Evolutionary conservation across 805 yeast genomes (phyloP), one percentile per base, ranked within the genome.

Genomic region (Diddensiella santjacobensis): DNA sequence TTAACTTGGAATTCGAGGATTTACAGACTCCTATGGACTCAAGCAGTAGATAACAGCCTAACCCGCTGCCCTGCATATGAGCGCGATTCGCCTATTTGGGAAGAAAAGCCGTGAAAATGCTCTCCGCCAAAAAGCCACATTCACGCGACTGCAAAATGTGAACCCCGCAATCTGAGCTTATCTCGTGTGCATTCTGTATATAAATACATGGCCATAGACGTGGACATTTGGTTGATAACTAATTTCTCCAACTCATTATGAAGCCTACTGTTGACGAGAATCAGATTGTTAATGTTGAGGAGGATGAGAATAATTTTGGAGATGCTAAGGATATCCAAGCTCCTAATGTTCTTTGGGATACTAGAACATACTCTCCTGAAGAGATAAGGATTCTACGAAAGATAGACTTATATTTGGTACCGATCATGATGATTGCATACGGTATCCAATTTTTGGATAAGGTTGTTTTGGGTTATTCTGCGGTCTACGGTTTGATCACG

Each of bases 381-480:
- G 33, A 45, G 30, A 48, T 40, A 17, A 41, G 37, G 23, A 41
- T 51, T 22, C 35, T 49, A 8, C 40, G 51, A 18, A 47, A 47
- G 24, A 47, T 47, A 23, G 52, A 49, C 19, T 4, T 40, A 22
- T 11, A 24, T 13, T 23, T 49, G 22, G 44, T 49, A 18, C 52
- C 52, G 1, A 40, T 49, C 4, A 41, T 49, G n/a, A 23, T 44
- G 1, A 20, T 49, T 15, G 35, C 45, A 2, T 49, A 49, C 23
- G 36, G 47, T 13, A 29, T 48, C 2, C 49, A 46, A 24, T 46
- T 44, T 23, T 29, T 46, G 35, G 49, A 46, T 33, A 46, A 46
- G 40, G 30, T 23, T 22, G 26, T 31, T 26, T 20, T 46, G 40
- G 31, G 42, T 20, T 46, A 46, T 22, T 22, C 49, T 11, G 39